A percentile compares a stretch with the other conserved stretches of the same genome.
Conservation (phyloP, 495 filamentous ascomycete genomes). For the Penicillium cosmopolitanum region DNA sequence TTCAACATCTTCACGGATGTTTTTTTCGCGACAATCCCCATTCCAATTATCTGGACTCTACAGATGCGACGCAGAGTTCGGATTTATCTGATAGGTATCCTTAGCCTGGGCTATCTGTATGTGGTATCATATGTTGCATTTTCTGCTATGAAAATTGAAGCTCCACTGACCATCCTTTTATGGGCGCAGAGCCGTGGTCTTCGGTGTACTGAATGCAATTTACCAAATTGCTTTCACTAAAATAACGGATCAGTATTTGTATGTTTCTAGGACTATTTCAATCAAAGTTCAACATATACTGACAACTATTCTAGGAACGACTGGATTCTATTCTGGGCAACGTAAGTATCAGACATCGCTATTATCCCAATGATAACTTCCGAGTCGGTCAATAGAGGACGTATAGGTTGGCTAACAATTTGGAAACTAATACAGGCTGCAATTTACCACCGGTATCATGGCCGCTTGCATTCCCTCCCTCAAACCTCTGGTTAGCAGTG, state of each 20-base stretch:
- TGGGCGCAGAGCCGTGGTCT: background rate
- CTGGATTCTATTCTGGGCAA: background rate
- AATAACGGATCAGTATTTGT: background rate
- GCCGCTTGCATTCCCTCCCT: conserved; percentile 51
- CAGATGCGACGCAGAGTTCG: conserved; percentile 43
- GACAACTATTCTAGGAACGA: background rate
- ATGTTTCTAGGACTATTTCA: background rate
- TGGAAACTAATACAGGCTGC: conserved; percentile 26
- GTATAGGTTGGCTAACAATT: too few species aligned
- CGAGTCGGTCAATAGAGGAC: too few species aligned
- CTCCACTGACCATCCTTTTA: too few species aligned
- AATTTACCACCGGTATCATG: conserved; percentile 52
- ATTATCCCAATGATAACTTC: too few species aligned
- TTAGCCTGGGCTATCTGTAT: conserved; percentile 48
- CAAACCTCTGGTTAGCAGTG: conserved; percentile 39
- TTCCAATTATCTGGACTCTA: conserved; percentile 42
- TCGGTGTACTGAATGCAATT: background rate
- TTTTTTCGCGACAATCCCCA: conserved; percentile 39
- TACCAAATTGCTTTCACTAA: background rate
- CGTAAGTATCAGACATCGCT: background rate
- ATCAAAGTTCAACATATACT: background rate
- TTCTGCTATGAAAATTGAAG: too few species aligned
- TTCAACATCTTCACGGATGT: conserved; percentile 43
- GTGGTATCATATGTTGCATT: background rate
- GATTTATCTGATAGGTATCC: conserved; percentile 45